phyloP scores from a whole-genome alignment of 345 rosid genomes.

The Garcia nutans region DNA sequence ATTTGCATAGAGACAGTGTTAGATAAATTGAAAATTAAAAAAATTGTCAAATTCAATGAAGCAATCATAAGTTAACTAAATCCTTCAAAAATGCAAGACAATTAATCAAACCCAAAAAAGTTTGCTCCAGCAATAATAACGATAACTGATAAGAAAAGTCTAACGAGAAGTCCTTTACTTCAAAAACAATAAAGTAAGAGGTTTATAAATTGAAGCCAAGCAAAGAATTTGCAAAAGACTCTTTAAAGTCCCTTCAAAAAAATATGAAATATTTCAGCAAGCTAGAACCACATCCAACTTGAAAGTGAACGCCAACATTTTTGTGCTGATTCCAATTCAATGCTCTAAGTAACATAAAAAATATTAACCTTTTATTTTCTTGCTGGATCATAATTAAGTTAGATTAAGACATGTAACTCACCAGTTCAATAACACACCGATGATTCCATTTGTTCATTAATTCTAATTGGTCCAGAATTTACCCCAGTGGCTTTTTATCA shows the following conservation, averaged over 20 bases:
- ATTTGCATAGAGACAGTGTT: too few relatives aligned
- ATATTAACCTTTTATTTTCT: not conserved
- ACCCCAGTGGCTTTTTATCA: not conserved
- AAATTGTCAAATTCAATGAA: not conserved
- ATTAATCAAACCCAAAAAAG: not conserved
- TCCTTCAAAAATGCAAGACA: conserved; percentile 1
- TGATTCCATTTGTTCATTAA: not conserved
- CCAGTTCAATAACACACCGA: not conserved
- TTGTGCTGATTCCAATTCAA: not conserved
- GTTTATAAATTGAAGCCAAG: not conserved
- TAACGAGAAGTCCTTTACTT: not conserved
- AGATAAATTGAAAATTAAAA: not conserved
- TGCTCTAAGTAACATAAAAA: not conserved
- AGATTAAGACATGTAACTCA: not conserved
- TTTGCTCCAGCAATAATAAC: not conserved
- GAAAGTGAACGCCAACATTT: not conserved
- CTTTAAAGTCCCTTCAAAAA: not conserved
- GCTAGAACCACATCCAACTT: not conserved
- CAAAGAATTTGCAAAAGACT: not conserved
- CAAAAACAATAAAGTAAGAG: not conserved
- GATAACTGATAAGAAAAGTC: too few relatives aligned
- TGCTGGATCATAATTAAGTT: not conserved
- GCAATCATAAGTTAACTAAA: not conserved
- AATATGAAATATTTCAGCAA: not conserved
- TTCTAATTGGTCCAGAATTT: not conserved